Evolutionary conservation across 169 alveolate species (phyloP).

Genomic region (Babesia gibsoni): DNA sequence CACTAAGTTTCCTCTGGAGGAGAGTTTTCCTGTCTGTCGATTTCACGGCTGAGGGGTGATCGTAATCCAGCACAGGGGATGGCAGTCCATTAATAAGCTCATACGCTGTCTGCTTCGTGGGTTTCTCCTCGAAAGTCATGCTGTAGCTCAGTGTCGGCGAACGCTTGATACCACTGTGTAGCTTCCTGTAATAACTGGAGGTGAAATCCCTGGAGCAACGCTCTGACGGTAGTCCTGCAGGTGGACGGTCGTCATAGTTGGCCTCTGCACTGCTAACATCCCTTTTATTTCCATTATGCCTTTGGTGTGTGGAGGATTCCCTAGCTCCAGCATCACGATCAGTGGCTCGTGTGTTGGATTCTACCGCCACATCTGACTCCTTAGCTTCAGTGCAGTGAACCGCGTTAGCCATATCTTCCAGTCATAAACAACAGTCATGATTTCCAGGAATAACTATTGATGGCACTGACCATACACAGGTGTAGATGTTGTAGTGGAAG

Average conservation of each 20-base stretch:
- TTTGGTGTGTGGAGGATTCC: too few species aligned
- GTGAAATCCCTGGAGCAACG: conserved; percentile 39
- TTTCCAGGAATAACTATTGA: too few species aligned
- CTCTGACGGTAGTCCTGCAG: conserved; percentile 53
- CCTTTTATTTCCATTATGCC: too few species aligned
- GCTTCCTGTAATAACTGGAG: conserved; percentile 1
- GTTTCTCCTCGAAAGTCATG: background rate
- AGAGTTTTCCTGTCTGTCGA: background rate
- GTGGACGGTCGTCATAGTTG: background rate
- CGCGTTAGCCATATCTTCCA: too few species aligned
- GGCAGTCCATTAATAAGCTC: background rate
- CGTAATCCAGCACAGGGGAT: background rate
- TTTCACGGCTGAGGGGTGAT: background rate
- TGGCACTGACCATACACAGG: too few species aligned
- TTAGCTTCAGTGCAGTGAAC: too few species aligned
- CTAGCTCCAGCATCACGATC: too few species aligned
- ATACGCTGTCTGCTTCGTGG: background rate
- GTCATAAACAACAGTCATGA: too few species aligned
- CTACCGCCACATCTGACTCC: too few species aligned
- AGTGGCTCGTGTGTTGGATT: too few species aligned
- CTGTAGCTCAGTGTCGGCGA: background rate
- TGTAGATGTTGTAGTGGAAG: too few species aligned
- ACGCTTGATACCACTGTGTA: conserved; percentile 12
- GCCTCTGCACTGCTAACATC: too few species aligned
- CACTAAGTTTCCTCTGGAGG: background rate